phyloP scores from a whole-genome alignment of 2,329 filamentous ascomycete genomes.

The Ilyonectria destructans region DNA sequence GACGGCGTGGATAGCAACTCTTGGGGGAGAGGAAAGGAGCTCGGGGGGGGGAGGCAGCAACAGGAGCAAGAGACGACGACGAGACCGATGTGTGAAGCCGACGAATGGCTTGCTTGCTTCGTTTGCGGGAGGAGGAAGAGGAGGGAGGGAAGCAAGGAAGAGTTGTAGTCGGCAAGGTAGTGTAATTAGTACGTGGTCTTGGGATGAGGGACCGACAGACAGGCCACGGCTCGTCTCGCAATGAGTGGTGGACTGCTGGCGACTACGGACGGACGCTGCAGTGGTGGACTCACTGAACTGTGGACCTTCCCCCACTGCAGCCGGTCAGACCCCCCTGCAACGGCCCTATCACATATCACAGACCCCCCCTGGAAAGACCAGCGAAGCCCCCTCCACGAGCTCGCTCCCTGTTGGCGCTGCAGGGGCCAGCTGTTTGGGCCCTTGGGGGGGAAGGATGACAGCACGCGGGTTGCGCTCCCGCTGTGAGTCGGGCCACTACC shows the following conservation, averaged over 20 bases:
- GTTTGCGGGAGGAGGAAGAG: conserved; percentile 1
- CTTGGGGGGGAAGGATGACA: conserved; percentile 11
- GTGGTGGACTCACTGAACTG: background rate
- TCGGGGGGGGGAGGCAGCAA: background rate
- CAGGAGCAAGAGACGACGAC: conserved; percentile 27
- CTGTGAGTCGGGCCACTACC: conserved; percentile 5
- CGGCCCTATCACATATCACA: conserved; percentile 25
- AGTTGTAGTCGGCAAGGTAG: background rate
- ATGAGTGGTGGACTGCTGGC: conserved; percentile 11
- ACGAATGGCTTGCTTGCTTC: conserved; percentile 20
- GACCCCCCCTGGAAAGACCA: conserved; percentile 23
- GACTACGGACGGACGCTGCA: background rate
- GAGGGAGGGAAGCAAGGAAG: conserved; percentile 16
- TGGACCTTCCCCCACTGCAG: conserved; percentile 25
- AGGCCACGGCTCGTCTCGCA: conserved; percentile 23
- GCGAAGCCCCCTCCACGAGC: conserved; percentile 27
- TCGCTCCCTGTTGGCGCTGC: conserved; percentile 13
- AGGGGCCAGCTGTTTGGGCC: conserved; percentile 1
- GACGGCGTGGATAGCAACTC: background rate
- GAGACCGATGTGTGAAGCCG: conserved; percentile 16
- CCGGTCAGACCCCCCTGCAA: conserved; percentile 17
- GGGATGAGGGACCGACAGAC: conserved; percentile 15
- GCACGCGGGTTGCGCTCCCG: background rate
- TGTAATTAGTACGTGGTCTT: conserved; percentile 8
- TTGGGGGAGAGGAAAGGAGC: background rate